A percentile compares a stretch with the other conserved stretches of the same genome.
phyloP scores from a whole-genome alignment of 768 basidiomycete genomes.

The Fomitopsis pulvina region DNA sequence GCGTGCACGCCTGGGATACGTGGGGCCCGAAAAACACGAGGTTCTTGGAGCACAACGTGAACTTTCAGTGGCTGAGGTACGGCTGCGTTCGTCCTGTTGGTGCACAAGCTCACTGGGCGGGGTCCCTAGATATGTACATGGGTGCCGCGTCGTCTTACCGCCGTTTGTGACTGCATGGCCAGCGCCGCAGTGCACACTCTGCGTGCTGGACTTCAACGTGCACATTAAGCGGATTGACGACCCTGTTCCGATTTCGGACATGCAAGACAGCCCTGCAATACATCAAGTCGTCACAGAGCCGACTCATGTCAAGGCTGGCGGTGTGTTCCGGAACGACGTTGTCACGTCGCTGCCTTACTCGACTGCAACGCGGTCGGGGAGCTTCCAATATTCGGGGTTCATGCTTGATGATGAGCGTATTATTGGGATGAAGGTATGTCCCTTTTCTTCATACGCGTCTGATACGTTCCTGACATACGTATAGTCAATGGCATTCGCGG shows the following conservation, averaged over 20 bases:
- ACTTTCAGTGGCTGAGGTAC: constrained; percentile 37
- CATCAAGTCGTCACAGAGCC: constrained; percentile 2
- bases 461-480: neutral
- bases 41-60: constrained; percentile 20
- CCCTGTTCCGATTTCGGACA: constrained; percentile 5
- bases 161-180: constrained; percentile 6
- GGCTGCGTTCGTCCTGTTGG: neutral
- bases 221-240: constrained; percentile 18
- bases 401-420: constrained; percentile 39
- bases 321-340: constrained; percentile 13
- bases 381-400: constrained; percentile 28
- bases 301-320: neutral
- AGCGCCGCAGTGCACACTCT: constrained; percentile 19
- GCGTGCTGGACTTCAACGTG: constrained; percentile 27
- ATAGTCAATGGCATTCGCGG: constrained; percentile 21
- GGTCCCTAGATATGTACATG: constrained; percentile 34
- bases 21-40: constrained; percentile 35
- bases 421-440: constrained; percentile 34
- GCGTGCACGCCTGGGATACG: constrained; percentile 26
- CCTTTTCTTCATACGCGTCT: neutral
- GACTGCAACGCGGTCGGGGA: constrained; percentile 6
- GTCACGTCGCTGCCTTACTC: constrained; percentile 18
- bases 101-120: neutral
- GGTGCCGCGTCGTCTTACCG: constrained; percentile 29
- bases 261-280: neutral